Evolutionary conservation across 2,329 filamentous ascomycete species (phyloP), one percentile per base, ranked within the genome.

Genomic region (Tympanopsis confertula): DNA sequence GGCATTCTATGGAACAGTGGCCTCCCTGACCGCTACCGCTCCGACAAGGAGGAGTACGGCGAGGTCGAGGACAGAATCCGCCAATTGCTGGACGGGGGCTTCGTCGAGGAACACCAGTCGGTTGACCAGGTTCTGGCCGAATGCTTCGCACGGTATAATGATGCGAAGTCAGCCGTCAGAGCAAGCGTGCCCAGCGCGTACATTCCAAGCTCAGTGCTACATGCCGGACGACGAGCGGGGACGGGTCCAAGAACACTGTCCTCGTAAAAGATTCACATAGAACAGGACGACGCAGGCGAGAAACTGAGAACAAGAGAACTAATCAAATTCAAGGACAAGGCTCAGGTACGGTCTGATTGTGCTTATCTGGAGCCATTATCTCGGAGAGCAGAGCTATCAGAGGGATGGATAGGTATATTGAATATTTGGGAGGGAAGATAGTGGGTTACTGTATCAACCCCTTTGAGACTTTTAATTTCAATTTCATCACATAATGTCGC

Each of bases 1-100:
- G 69, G 66, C 3, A 53, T 72, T 13, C 45, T 73, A 40, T 67
- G 71, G 50, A 72, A 72, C 47, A 71, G 66, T 41, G 69, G 69
- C 1, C 47, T 73, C 14, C 68, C 69, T 2, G 65, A 71, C 42
- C 54, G 68, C 5, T 71, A 71, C 44, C 59, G 67, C 19, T 62
- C 61, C 36, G 59, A 72, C 46, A 62, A 61, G 44, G 57, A 61
- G 19, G 65, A 71, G 46, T 71, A 70, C 45, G 56, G 58, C 38
- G 57, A 62, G 28, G 54, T 71, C 19, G 67, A 71, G 44, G 65
- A 71, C 41, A 57, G 64, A 44, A 57, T 73, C 46, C 66, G 66
- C 47, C 59, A 65, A 42, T 51, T 72, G 4, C 57, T 72, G 26
- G 63, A 70, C 42, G 66, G 62, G 2, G 56, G 61, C 24, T 58